Evolutionary conservation across 129 eudicot species (phyloP), one percentile per base, ranked within the genome.

Genomic region (Solidago caesia): DNA sequence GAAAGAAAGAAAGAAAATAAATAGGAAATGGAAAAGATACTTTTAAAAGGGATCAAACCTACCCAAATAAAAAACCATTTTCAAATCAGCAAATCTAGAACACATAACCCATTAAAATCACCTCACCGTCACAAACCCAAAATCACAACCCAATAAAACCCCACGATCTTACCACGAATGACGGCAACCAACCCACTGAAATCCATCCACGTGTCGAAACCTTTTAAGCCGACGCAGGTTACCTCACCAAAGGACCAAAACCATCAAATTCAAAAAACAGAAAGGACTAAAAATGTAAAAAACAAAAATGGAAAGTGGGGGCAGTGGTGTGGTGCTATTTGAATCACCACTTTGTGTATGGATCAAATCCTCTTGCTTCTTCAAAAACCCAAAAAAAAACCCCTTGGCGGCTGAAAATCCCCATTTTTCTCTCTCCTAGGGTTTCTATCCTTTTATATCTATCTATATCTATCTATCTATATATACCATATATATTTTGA

Each of bases 251-350:
- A 53, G 77, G 82, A 48, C 42, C 26, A 43, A n/a, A 70, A 12
- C 2, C 10, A n/a, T 39, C 58, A 44, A 27, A 0, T 14, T 21
- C 2, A 1, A 33, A 11, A 70, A 78, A 71, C 46, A 4, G 5
- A 2, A 62, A 42, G 71, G 70, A 16, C 4, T 14, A n/a, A 49
- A 27, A 43, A 0, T 45, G 73, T 8, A 67, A 76, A 13, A 61
- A 25, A 10, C 45, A 25, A 45, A 11, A 25, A 25, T 49, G 78
- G 51, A 25, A 44, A 43, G 56, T 49, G 62, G 26, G 62, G 39
- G 39, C 39, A 33, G 39, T 56, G 15, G 15, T 48, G 88, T 80
- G 88, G 88, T 77, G 88, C 78, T 72, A 81, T 84, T 81, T 84
- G 85, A 77, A 84, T 84, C 85, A 84, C 85, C 83, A 48, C 73